A percentile compares a stretch with the other conserved stretches of the same genome.
Conservation (phyloP, 805 yeast genomes). For the Huiozyma naganishii region DNA sequence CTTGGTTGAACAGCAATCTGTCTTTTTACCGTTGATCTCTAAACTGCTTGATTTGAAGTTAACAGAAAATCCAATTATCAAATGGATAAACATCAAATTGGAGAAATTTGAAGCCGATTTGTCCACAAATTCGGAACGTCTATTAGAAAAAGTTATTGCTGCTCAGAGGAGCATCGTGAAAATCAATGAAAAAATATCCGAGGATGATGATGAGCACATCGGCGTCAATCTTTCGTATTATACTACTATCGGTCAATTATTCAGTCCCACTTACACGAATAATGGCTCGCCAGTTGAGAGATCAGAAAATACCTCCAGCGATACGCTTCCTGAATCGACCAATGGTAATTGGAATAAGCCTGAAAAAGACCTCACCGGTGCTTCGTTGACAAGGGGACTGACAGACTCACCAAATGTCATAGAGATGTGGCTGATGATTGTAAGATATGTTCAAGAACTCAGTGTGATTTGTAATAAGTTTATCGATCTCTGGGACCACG, state of each 20-base stretch:
- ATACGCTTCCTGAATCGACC: constrained; percentile 6
- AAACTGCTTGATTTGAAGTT: constrained; percentile 53
- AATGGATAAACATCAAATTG: constrained; percentile 48
- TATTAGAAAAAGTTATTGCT: constrained; percentile 30
- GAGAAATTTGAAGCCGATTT: constrained; percentile 31
- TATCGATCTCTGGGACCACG: constrained; percentile 42
- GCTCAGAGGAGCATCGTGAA: constrained; percentile 30
- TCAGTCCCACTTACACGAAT: constrained; percentile 1
- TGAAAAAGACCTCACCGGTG: background rate
- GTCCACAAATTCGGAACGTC: constrained; percentile 33
- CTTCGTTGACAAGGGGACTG: constrained; percentile 14
- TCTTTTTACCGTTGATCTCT: constrained; percentile 36
- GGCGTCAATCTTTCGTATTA: constrained; percentile 30
- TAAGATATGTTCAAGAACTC: constrained; percentile 34
- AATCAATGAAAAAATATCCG: constrained; percentile 7
- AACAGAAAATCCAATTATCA: constrained; percentile 51
- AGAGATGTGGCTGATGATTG: constrained; percentile 49
- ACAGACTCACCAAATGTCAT: constrained; percentile 45
- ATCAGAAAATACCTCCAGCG: background rate
- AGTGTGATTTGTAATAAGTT: constrained; percentile 31
- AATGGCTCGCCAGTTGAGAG: background rate
- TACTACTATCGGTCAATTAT: constrained; percentile 15
- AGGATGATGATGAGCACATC: constrained; percentile 10
- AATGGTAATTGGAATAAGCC: background rate
- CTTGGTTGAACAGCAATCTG: constrained; percentile 12